Evolutionary conservation across 768 basidiomycete species (phyloP).

Genomic region (Xanthoconium stramineum): DNA sequence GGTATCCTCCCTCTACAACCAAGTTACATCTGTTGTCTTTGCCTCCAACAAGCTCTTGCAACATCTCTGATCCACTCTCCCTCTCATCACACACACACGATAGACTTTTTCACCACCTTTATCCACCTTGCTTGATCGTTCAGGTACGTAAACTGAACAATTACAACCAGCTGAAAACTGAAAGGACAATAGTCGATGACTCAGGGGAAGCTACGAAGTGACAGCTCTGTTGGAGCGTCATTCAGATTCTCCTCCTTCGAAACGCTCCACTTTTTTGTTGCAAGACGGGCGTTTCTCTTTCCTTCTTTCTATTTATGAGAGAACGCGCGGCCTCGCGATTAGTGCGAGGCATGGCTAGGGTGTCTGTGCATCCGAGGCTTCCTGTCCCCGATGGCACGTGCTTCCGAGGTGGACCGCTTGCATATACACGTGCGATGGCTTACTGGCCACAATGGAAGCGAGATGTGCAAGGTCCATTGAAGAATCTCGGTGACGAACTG

Average conservation of each 20-base stretch:
- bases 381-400: neutral
- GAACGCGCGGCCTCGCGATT: neutral
- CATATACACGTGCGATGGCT: constrained; percentile 4
- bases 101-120: constrained; percentile 19
- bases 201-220: too few relatives aligned
- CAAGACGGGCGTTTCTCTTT: constrained; percentile 9
- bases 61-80: constrained; percentile 3
- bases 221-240: too few relatives aligned
- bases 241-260: constrained; percentile 19
- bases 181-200: too few relatives aligned
- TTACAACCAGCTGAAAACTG: constrained; percentile 5
- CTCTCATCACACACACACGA: constrained; percentile 4
- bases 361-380: constrained; percentile 21
- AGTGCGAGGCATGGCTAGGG: constrained; percentile 11
- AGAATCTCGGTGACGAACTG: too few relatives aligned
- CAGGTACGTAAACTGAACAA: neutral
- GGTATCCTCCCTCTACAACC: neutral
- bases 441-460: too few relatives aligned
- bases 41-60: neutral
- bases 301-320: too few relatives aligned
- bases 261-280: neutral
- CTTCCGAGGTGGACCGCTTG: constrained; percentile 8
- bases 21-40: constrained; percentile 5
- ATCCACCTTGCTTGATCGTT: neutral
- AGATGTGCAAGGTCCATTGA: too few relatives aligned